These are phyloP conservation scores for Phytophthora brassicae DNA, from an alignment of 352 stramenopile species.

Conservation along the genomic window DNA sequence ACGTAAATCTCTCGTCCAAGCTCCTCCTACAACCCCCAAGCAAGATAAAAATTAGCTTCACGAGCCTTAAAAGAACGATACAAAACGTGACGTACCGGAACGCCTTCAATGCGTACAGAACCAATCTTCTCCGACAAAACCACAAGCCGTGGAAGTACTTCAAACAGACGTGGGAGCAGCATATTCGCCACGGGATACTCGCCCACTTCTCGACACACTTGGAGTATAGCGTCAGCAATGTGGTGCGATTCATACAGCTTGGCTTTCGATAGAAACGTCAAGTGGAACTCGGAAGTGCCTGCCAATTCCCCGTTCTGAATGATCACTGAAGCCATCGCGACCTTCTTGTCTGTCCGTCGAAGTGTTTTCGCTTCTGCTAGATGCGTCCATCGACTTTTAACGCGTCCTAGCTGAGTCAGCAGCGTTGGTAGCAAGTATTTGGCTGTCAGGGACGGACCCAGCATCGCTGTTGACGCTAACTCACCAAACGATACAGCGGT, in stretches of 20 bases:
- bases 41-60: neutral
- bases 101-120: constrained; percentile 60
- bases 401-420: constrained; percentile 53
- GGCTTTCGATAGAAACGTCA: constrained; percentile 63
- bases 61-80: neutral
- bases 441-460: constrained; percentile 56
- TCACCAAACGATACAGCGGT: constrained; percentile 52
- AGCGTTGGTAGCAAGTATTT: constrained; percentile 67
- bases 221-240: constrained; percentile 63
- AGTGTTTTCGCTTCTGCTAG: constrained; percentile 44
- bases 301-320: constrained; percentile 32
- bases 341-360: constrained; percentile 35
- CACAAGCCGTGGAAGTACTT: constrained; percentile 57
- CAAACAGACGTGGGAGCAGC: constrained; percentile 62
- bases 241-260: constrained; percentile 65
- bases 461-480: constrained; percentile 45
- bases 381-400: constrained; percentile 61
- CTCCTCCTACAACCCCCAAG: constrained; percentile 45
- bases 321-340: constrained; percentile 10
- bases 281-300: constrained; percentile 46
- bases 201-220: constrained; percentile 64
- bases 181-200: constrained; percentile 45
- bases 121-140: constrained; percentile 64
- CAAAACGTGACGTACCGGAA: constrained; percentile 46
- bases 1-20: constrained; percentile 77